Conservation (phyloP, 1,284 basidiomycete species). For the Sporisorium iseilematis-ciliati region DNA sequence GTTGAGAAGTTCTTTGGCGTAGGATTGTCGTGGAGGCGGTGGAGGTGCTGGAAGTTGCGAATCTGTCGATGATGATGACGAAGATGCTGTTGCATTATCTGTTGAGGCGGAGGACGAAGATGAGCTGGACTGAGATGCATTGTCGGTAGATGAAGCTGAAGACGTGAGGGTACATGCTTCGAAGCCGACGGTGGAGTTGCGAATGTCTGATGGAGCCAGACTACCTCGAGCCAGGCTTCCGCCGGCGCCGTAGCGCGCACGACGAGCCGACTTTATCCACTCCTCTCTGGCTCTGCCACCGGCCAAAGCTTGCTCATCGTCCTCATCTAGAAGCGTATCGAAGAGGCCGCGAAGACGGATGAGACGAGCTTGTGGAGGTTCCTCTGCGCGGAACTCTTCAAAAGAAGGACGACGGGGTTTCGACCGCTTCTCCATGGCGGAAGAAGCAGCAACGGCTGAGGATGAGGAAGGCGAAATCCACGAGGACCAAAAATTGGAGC, state of each 20-base stretch:
- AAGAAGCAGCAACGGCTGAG: conserved; percentile 52
- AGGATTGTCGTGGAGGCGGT: conserved; percentile 59
- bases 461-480: conserved; percentile 58
- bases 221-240: conserved; percentile 63
- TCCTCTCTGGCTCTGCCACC: conserved; percentile 66
- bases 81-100: neutral
- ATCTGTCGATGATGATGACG: conserved; percentile 19
- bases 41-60: conserved; percentile 40
- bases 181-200: conserved; percentile 51
- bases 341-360: conserved; percentile 68
- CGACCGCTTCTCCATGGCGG: conserved; percentile 52
- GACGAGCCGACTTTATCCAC: conserved; percentile 65
- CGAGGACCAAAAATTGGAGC: conserved; percentile 52
- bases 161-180: conserved; percentile 35
- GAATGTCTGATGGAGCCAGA: conserved; percentile 52
- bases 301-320: conserved; percentile 63
- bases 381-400: conserved; percentile 65
- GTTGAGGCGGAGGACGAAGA: conserved; percentile 16
- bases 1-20: conserved; percentile 66
- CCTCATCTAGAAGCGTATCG: conserved; percentile 64
- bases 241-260: conserved; percentile 66
- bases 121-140: conserved; percentile 4
- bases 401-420: conserved; percentile 53
- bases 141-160: conserved; percentile 8
- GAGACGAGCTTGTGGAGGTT: conserved; percentile 67